Conservation (phyloP, 2,329 filamentous ascomycete species). For the Xylariaceae sp. region DNA sequence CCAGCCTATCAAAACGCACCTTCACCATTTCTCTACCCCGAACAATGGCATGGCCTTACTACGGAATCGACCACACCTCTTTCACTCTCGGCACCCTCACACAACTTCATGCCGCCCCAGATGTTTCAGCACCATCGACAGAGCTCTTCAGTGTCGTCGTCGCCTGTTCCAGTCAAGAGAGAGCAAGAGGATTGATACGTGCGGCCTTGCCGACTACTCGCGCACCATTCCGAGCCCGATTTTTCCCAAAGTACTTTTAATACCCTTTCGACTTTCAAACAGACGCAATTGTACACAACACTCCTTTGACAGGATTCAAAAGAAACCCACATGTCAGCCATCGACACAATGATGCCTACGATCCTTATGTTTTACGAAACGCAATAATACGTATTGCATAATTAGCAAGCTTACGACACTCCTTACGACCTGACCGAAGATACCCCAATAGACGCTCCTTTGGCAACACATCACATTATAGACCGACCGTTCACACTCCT, state of each 20-base stretch:
- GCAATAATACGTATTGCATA: constrained; percentile 37
- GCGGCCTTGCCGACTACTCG: constrained; percentile 1
- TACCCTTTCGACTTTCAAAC: constrained; percentile 30
- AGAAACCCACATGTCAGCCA: constrained; percentile 35
- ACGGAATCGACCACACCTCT: constrained; percentile 43
- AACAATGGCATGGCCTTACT: constrained; percentile 45
- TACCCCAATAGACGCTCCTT: constrained; percentile 53
- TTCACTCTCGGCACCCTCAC: constrained; percentile 40
- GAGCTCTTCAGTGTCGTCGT: constrained; percentile 39
- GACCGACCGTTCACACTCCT: constrained; percentile 37
- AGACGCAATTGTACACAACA: constrained; percentile 42
- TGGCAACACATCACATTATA: constrained; percentile 37
- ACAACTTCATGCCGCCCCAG: constrained; percentile 38
- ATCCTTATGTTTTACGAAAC: constrained; percentile 37
- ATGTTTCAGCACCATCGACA: constrained; percentile 42
- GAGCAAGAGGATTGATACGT: constrained; percentile 38
- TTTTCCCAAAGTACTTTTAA: constrained; percentile 29
- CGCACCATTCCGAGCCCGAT: constrained; percentile 17
- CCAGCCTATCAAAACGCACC: constrained; percentile 43
- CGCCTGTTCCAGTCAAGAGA: constrained; percentile 38
- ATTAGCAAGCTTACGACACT: constrained; percentile 41
- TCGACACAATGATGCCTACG: constrained; percentile 42
- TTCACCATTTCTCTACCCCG: constrained; percentile 49
- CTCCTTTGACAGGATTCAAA: constrained; percentile 41
- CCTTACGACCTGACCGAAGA: constrained; percentile 43